These are phyloP conservation scores for Golubevia sp. DNA, from an alignment of 1,284 basidiomycete species.

Conservation along the genomic window DNA sequence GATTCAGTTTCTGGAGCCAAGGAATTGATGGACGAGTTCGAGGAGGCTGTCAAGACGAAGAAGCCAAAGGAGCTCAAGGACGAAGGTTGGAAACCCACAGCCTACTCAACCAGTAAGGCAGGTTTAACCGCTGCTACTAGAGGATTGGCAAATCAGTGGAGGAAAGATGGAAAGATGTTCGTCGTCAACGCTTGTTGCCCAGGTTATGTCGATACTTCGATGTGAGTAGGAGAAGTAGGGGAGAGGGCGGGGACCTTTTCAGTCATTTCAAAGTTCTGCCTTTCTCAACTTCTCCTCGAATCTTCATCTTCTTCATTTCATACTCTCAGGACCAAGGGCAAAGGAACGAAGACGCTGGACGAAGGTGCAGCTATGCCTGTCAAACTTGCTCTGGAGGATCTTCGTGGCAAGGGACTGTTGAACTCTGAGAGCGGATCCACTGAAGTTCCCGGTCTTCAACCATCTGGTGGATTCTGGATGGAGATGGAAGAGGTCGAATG, in stretches of 20 bases:
- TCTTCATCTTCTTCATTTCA: background rate
- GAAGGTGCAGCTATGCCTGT: slow-evolving; percentile 41
- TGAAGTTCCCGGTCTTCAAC: background rate
- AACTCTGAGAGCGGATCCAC: background rate
- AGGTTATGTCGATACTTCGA: slow-evolving; percentile 35
- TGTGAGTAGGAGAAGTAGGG: no score
- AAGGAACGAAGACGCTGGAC: slow-evolving; percentile 31
- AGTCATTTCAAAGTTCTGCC: no score
- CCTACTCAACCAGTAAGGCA: slow-evolving; percentile 31
- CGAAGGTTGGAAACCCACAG: slow-evolving; percentile 36
- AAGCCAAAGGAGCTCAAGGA: slow-evolving; percentile 16
- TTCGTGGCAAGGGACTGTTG: slow-evolving; percentile 12
- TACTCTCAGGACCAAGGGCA: slow-evolving; percentile 46
- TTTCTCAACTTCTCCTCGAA: no score
- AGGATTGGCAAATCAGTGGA: slow-evolving; percentile 23
- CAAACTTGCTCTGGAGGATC: slow-evolving; percentile 19
- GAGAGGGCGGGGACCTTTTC: no score
- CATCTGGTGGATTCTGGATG: background rate
- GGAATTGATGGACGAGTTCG: slow-evolving; percentile 28
- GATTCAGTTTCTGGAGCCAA: slow-evolving; percentile 21
- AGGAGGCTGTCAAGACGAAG: slow-evolving; percentile 16
- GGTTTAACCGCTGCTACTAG: slow-evolving; percentile 35
- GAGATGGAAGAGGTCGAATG: background rate
- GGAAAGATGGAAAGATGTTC: slow-evolving; percentile 18
- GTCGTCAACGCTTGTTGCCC: slow-evolving; percentile 30